phyloP scores from a whole-genome alignment of 2,329 filamentous ascomycete species.

The Monilinia laxa region DNA sequence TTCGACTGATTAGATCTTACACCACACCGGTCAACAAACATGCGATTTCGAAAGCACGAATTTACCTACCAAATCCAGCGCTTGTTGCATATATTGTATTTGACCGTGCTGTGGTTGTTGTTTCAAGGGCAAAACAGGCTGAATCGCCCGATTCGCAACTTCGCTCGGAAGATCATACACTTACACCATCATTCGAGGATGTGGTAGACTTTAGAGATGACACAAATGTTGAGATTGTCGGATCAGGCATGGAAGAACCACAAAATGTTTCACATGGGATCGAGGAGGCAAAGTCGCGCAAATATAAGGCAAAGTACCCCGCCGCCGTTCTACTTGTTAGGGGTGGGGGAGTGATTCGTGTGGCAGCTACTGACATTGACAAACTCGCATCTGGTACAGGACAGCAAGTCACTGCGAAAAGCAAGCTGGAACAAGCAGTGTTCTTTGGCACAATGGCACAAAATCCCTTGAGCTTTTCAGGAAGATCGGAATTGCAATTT shows the following conservation, averaged over 20 bases:
- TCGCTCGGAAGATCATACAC: constrained; percentile 61
- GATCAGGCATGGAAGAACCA: constrained; percentile 64
- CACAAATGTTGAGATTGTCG: constrained; percentile 61
- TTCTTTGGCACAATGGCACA: constrained; percentile 82
- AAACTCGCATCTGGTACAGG: constrained; percentile 58
- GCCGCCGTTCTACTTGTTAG: constrained; percentile 61
- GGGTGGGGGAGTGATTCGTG: constrained; percentile 60
- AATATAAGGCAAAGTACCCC: constrained; percentile 60
- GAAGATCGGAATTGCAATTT: constrained; percentile 65
- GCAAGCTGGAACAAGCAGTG: constrained; percentile 89
- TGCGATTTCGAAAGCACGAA: constrained; percentile 53
- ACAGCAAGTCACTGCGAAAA: constrained; percentile 73
- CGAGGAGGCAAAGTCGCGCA: constrained; percentile 52
- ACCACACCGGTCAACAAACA: constrained; percentile 48
- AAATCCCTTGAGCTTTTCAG: constrained; percentile 84
- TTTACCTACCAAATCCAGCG: constrained; percentile 76
- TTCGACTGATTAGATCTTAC: constrained; percentile 67
- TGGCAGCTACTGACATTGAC: constrained; percentile 58
- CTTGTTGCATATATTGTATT: constrained; percentile 83
- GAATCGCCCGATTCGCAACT: constrained; percentile 77
- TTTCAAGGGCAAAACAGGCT: constrained; percentile 66
- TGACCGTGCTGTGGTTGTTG: constrained; percentile 71
- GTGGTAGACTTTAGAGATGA: constrained; percentile 74
- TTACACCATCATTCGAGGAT: constrained; percentile 76
- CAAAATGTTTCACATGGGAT: constrained; percentile 39